phyloP scores from a whole-genome alignment of 1,139 yeast species.

The Zygoascus sp. region DNA sequence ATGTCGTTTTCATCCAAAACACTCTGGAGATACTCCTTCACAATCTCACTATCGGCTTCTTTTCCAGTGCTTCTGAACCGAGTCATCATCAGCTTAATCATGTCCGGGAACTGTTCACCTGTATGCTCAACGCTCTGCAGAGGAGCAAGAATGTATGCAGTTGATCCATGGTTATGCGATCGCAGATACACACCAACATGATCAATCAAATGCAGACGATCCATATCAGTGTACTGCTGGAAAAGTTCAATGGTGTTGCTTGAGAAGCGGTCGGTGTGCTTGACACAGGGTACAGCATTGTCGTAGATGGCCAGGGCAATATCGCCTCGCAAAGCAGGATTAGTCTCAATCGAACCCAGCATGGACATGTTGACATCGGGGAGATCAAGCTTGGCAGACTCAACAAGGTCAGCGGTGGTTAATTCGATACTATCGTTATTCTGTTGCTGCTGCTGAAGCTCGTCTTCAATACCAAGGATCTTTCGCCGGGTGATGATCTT shows the following conservation, averaged over 20 bases:
- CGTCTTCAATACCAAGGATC: conserved; percentile 63
- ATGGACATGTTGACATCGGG: conserved; percentile 88
- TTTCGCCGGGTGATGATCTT: conserved; percentile 79
- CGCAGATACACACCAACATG: conserved; percentile 58
- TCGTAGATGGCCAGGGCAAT: conserved; percentile 80
- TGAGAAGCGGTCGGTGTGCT: conserved; percentile 34
- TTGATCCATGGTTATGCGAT: conserved; percentile 18
- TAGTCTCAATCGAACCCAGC: conserved; percentile 79
- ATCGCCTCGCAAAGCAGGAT: conserved; percentile 89
- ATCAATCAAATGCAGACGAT: conserved; percentile 59
- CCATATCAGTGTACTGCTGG: conserved; percentile 64
- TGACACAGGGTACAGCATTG: conserved; percentile 46
- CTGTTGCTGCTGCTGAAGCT: conserved; percentile 31
- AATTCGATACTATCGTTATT: conserved; percentile 22
- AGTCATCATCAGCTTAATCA: conserved; percentile 65
- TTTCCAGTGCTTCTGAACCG: conserved; percentile 47
- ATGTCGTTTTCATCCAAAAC: conserved; percentile 17
- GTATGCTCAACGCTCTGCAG: conserved; percentile 48
- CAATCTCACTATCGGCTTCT: conserved; percentile 20
- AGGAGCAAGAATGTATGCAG: conserved; percentile 52
- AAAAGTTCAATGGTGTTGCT: conserved; percentile 49
- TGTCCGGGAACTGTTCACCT: conserved; percentile 49
- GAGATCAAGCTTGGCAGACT: conserved; percentile 42
- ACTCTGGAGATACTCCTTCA: conserved; percentile 11
- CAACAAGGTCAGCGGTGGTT: conserved; percentile 32